These are phyloP conservation scores for Piper longum DNA, from an alignment of 164 flowering plant species.

Conservation along the genomic window DNA sequence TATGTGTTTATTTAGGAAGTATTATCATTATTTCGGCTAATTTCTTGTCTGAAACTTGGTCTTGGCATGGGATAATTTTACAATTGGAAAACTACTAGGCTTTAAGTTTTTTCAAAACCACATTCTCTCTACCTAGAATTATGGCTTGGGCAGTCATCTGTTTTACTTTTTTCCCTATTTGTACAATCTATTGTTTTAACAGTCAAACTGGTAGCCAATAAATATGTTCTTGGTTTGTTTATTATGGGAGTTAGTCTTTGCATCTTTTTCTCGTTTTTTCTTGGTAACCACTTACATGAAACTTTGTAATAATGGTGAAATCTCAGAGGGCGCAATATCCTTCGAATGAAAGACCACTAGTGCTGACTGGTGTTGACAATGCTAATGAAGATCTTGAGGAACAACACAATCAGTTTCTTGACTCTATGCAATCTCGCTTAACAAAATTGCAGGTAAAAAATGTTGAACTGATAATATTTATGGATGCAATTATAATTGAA, in stretches of 20 bases:
- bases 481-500: background rate
- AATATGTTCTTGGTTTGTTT: background rate
- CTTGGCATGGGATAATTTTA: background rate
- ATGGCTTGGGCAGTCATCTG: background rate
- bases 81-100: background rate
- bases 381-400: conserved; percentile 47
- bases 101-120: too few relatives aligned
- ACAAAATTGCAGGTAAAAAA: conserved; percentile 63
- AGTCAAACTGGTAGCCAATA: background rate
- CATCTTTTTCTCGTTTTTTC: background rate
- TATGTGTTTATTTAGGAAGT: conserved; percentile 10
- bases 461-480: conserved; percentile 1
- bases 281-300: too few relatives aligned
- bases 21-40: too few relatives aligned
- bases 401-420: conserved; percentile 58
- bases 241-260: background rate
- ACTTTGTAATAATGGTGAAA: conserved; percentile 7
- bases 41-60: background rate
- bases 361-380: conserved; percentile 53
- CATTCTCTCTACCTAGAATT: too few relatives aligned
- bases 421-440: conserved; percentile 73
- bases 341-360: conserved; percentile 37
- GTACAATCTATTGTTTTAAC: background rate
- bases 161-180: too few relatives aligned
- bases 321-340: conserved; percentile 26